These are phyloP conservation scores for Mycena citricolor DNA, from an alignment of 1,284 basidiomycete species.

Conservation along the genomic window DNA sequence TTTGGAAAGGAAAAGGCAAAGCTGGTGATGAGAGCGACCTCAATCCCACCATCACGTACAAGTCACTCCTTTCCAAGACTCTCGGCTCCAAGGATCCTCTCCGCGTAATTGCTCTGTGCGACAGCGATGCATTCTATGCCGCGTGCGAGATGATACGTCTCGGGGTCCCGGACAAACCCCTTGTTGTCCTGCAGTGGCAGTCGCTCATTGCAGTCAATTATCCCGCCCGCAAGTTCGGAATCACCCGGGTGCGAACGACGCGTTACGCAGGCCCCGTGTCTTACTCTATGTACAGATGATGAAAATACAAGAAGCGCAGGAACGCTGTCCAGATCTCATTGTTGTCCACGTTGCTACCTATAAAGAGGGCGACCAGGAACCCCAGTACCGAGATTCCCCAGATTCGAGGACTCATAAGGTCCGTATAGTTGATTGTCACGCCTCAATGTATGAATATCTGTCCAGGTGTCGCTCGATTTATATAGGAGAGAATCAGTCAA, in stretches of 20 bases:
- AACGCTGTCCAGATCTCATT: conserved; percentile 81
- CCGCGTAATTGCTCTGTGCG: conserved; percentile 85
- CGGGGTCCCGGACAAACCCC: conserved; percentile 68
- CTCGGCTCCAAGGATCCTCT: conserved; percentile 69
- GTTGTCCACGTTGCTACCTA: conserved; percentile 95
- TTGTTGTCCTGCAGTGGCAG: conserved; percentile 95
- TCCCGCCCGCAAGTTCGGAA: conserved; percentile 81
- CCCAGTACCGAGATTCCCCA: conserved; percentile 87
- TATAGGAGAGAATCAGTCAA: conserved; percentile 49
- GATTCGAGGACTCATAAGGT: conserved; percentile 93
- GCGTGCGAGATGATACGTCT: conserved; percentile 88
- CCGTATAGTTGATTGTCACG: conserved; percentile 21
- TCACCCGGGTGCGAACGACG: conserved; percentile 10
- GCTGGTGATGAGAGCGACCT: conserved; percentile 49
- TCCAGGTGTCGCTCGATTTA: conserved; percentile 88
- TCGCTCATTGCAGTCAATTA: conserved; percentile 93
- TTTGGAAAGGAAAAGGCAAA: conserved; percentile 54
- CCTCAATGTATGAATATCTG: conserved; percentile 1
- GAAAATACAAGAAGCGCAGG: conserved; percentile 77
- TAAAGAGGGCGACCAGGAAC: conserved; percentile 84
- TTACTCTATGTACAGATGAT: conserved; percentile 43
- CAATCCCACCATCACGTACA: conserved; percentile 67
- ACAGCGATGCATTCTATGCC: conserved; percentile 92
- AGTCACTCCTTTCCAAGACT: conserved; percentile 63
- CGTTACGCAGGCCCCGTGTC: not conserved